Evolutionary conservation across 1,284 basidiomycete species (phyloP), one percentile per base, ranked within the genome.

Genomic region (Volvariella surrecta): DNA sequence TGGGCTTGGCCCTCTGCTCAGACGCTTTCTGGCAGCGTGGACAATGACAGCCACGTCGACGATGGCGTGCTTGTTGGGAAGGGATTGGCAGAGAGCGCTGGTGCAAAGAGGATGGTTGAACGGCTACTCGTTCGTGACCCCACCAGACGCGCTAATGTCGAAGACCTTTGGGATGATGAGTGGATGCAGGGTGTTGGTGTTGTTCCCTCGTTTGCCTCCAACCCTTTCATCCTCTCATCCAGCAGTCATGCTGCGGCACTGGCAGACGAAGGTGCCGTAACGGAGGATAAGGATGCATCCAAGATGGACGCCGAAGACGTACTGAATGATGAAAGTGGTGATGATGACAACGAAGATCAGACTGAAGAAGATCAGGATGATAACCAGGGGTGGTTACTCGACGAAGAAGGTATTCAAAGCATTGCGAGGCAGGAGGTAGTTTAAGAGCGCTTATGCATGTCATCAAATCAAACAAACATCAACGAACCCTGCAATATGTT

Each of bases 1-100:
- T 91, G 81, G 59, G 58, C 65, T 34, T 91, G 85, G 86, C 86
- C 82, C n/a, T n/a, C n/a, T n/a, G n/a, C n/a, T n/a, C n/a, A n/a
- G 24, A 28, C 40, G 57, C 53, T 15, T 42, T 46, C n/a, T 41
- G 46, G 13, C 39, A 32, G 4, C 51, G 45, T 9, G 48, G 40
- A 10, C 47, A 35, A 3, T 46, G 49, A 8, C 37, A 22, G n/a
- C 44, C 32, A 18, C 16, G 32, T 15, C 37, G 32, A 38, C n/a
- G 22, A 45, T 15, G 50, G 44, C 15, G 58, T 65, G 57, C 58
- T 60, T 44, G 58, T 53, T 45, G 67, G 65, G 1, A 50, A 48
- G 20, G 47, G 47, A 39, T 63, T 79, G n/a, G 68, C 68, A 34
- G 55, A 56, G 30, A 74, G 71, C 43, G 58, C 56, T n/a, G 73